A percentile compares a stretch with the other conserved stretches of the same genome.
These are phyloP conservation scores for Dactylellina drechsleri DNA, from an alignment of 2,329 filamentous ascomycete genomes.

Conservation along the genomic window DNA sequence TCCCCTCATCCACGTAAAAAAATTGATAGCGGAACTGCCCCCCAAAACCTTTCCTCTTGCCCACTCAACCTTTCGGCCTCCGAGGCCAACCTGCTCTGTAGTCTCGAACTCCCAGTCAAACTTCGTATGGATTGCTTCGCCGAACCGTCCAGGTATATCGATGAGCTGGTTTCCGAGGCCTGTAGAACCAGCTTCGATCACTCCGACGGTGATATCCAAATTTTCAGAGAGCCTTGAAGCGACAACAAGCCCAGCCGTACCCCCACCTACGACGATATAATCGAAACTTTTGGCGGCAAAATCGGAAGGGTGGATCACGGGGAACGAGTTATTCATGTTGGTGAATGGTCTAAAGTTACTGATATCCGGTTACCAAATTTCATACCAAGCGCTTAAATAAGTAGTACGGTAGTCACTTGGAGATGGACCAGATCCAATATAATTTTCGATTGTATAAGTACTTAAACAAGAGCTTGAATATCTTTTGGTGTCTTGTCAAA, in stretches of 20 bases:
- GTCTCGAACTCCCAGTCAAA: conserved; percentile 51
- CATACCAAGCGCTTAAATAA: too few species aligned
- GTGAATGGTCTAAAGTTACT: too few species aligned
- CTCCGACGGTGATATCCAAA: conserved; percentile 28
- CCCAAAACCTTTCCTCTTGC: conserved; percentile 58
- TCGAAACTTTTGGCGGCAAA: conserved; percentile 61
- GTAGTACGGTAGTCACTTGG: too few species aligned
- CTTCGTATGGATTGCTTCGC: conserved; percentile 43
- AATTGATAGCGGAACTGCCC: conserved; percentile 60
- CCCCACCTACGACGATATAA: conserved; percentile 67
- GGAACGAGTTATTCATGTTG: conserved; percentile 7
- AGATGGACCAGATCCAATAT: too few species aligned
- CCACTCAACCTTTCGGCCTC: conserved; percentile 40
- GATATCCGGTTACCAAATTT: too few species aligned
- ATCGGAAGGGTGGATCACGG: conserved; percentile 17
- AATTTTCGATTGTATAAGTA: too few species aligned
- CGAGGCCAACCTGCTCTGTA: conserved; percentile 30
- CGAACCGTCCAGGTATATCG: conserved; percentile 39
- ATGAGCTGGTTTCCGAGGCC: conserved; percentile 42
- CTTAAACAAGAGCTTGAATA: too few species aligned
- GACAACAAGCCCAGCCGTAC: conserved; percentile 66
- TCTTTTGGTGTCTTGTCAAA: too few species aligned
- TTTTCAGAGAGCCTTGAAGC: conserved; percentile 62
- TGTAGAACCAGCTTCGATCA: conserved; percentile 42
- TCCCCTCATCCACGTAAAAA: conserved; percentile 62